A percentile compares a stretch with the other conserved stretches of the same genome.
These are phyloP conservation scores for Sambucus nigra DNA, from an alignment of 129 eudicot species.

Conservation along the genomic window DNA sequence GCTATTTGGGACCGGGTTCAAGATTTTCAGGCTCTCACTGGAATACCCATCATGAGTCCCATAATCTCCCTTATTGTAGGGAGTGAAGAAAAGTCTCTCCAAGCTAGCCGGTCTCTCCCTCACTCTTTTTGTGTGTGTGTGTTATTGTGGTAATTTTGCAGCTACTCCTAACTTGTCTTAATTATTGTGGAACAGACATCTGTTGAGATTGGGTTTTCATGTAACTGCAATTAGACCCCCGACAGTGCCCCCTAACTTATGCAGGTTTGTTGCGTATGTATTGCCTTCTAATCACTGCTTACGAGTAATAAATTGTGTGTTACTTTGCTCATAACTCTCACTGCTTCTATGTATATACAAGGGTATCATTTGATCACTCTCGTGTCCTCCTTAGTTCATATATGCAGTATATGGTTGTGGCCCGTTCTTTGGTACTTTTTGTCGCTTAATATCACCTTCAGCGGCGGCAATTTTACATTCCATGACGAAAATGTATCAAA, in stretches of 20 bases:
- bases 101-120: conserved; percentile 76
- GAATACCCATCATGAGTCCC: conserved; percentile 73
- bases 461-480: no score
- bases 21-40: conserved; percentile 70
- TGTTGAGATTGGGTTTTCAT: conserved; percentile 86
- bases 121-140: neutral
- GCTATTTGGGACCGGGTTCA: conserved; percentile 71
- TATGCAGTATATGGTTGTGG: no score
- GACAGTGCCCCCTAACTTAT: conserved; percentile 86
- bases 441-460: no score
- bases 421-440: no score
- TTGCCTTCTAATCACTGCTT: no score
- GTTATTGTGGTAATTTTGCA: neutral
- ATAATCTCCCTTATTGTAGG: conserved; percentile 86
- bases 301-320: no score
- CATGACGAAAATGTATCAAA: no score
- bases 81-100: conserved; percentile 69
- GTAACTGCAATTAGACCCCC: conserved; percentile 97
- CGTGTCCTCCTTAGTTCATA: no score
- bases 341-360: no score
- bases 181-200: conserved; percentile 45
- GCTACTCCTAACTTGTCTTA: conserved; percentile 6
- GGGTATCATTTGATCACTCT: no score
- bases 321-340: no score
- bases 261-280: conserved; percentile 67